A percentile compares a stretch with the other conserved stretches of the same genome.
phyloP scores from a whole-genome alignment of 345 rosid species.

The Syzygium aqueum region DNA sequence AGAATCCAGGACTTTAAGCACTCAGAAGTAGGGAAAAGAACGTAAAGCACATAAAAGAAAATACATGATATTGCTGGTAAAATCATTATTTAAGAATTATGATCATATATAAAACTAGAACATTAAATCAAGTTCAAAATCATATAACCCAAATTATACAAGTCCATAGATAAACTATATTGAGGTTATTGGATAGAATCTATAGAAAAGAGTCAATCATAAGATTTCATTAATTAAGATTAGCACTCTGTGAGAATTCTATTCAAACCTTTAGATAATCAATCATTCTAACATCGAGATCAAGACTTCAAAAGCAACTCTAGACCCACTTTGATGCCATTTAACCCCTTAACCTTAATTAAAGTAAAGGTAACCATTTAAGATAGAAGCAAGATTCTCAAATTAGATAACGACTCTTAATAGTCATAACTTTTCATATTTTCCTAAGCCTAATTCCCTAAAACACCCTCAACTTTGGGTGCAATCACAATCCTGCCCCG shows the following conservation, averaged over 20 bases:
- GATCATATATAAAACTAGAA: neutral
- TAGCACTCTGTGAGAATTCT: neutral
- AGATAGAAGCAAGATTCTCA: neutral
- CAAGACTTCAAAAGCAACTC: neutral
- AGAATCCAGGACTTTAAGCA: neutral
- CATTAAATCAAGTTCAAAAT: neutral
- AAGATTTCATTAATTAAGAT: neutral
- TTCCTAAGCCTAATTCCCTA: neutral
- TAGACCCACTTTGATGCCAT: neutral
- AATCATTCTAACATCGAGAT: neutral
- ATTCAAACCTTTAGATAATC: neutral
- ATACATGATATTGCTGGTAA: neutral
- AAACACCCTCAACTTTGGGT: neutral
- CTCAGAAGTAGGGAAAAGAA: neutral
- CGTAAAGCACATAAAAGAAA: neutral
- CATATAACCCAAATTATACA: neutral
- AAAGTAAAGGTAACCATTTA: neutral
- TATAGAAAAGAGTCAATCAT: neutral
- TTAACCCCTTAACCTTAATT: neutral
- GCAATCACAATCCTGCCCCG: neutral
- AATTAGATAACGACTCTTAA: neutral
- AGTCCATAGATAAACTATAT: neutral
- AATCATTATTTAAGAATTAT: neutral
- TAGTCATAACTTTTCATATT: neutral
- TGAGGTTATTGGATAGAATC: neutral